These are phyloP conservation scores for Zostera marina DNA, from an alignment of 116 monocot species.

Conservation along the genomic window DNA sequence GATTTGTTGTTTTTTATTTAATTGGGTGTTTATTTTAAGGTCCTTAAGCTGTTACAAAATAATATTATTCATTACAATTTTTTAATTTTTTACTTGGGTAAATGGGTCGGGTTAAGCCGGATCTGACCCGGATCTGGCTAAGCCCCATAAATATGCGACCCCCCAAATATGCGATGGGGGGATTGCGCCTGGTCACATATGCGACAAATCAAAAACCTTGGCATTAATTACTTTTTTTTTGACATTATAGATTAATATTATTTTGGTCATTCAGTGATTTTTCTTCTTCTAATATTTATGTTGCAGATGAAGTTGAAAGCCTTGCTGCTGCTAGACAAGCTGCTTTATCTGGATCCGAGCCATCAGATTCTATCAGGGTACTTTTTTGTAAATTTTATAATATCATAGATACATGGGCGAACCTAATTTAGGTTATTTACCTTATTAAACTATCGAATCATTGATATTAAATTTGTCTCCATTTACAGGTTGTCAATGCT, in stretches of 20 bases:
- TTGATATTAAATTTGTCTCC: neutral
- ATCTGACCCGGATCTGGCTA: too few relatives aligned
- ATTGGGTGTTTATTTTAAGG: too few relatives aligned
- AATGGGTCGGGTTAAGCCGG: too few relatives aligned
- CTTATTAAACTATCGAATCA: neutral
- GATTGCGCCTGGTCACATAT: too few relatives aligned
- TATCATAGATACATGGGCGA: neutral
- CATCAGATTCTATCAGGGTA: slow-evolving; percentile 97
- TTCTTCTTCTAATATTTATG: neutral
- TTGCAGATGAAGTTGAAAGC: slow-evolving; percentile 97
- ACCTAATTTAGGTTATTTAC: neutral
- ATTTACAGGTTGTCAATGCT: slow-evolving; percentile 91
- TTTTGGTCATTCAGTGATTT: neutral
- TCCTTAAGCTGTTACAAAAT: too few relatives aligned
- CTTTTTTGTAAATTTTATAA: neutral
- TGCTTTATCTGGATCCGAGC: slow-evolving; percentile 93
- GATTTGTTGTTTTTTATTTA: too few relatives aligned
- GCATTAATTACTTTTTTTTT: neutral
- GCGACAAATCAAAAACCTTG: too few relatives aligned
- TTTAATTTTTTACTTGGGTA: too few relatives aligned
- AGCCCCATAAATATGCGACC: too few relatives aligned
- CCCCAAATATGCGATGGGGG: too few relatives aligned
- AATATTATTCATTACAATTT: too few relatives aligned
- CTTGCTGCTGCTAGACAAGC: slow-evolving; percentile 97
- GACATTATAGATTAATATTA: neutral